Evolutionary conservation across 2,329 filamentous ascomycete species (phyloP).

Genomic region (Penicillium palitans): DNA sequence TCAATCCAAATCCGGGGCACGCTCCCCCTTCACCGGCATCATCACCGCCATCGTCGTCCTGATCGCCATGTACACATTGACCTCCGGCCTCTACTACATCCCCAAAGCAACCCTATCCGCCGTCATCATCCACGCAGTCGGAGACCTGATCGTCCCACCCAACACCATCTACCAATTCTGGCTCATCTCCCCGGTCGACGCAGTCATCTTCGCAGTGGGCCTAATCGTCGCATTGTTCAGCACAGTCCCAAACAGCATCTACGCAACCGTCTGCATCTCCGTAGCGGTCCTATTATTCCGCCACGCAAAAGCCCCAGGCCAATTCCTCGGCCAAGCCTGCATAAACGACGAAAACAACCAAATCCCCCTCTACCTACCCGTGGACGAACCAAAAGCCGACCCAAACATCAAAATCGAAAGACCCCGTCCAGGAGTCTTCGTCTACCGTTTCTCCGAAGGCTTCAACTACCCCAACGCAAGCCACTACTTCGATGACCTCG

Average conservation of each 20-base stretch:
- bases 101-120: constrained; percentile 73
- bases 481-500: constrained; percentile 76
- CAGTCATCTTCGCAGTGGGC: constrained; percentile 84
- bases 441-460: constrained; percentile 86
- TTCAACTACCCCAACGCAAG: constrained; percentile 93
- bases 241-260: constrained; percentile 85
- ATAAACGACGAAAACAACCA: constrained; percentile 44
- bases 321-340: constrained; percentile 67
- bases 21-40: constrained; percentile 82
- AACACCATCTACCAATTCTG: constrained; percentile 91
- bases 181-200: constrained; percentile 83
- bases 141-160: constrained; percentile 82
- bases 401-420: constrained; percentile 70
- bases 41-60: constrained; percentile 81
- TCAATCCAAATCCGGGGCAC: constrained; percentile 88
- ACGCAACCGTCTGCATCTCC: constrained; percentile 74
- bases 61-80: constrained; percentile 80
- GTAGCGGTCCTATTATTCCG: constrained; percentile 75
- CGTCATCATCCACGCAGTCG: constrained; percentile 91
- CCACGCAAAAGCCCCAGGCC: constrained; percentile 73
- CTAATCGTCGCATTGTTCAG: constrained; percentile 83
- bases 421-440: constrained; percentile 86
- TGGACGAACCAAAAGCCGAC: constrained; percentile 80
- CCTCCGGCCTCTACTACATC: constrained; percentile 88
- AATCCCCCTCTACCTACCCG: constrained; percentile 65